Evolutionary conservation across 352 stramenopile species (phyloP).

Genomic region (Globisporangium middletonii): DNA sequence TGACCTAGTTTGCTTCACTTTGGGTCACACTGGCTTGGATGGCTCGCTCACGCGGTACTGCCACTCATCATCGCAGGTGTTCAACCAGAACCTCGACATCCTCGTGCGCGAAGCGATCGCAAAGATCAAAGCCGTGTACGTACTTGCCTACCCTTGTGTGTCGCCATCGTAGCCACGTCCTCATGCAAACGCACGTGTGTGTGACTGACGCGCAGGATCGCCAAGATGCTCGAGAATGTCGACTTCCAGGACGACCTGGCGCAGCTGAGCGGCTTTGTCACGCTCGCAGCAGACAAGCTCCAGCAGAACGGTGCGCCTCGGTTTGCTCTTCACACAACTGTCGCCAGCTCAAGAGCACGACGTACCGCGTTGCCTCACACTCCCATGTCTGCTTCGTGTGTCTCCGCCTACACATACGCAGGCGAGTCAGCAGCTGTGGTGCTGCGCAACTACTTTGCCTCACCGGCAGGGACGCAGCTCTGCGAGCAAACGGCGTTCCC

Average conservation of each 20-base stretch:
- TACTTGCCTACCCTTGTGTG: too few relatives aligned
- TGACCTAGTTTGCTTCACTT: neutral
- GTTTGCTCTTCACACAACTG: neutral
- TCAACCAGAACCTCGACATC: conserved; percentile 49
- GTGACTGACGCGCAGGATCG: conserved; percentile 24
- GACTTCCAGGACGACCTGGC: conserved; percentile 30
- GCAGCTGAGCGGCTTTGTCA: conserved; percentile 37
- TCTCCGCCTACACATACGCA: conserved; percentile 5
- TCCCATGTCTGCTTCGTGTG: neutral
- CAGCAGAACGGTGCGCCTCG: conserved; percentile 37
- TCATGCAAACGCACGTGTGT: neutral
- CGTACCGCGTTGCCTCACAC: neutral
- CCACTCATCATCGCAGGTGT: conserved; percentile 18
- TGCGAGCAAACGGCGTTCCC: conserved; percentile 69
- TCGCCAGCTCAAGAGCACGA: too few relatives aligned
- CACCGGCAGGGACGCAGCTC: conserved; percentile 26
- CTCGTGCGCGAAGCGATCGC: conserved; percentile 40
- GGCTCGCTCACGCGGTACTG: neutral
- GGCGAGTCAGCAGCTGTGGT: conserved; percentile 28
- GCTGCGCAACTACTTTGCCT: conserved; percentile 51
- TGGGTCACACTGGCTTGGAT: neutral
- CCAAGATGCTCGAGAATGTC: conserved; percentile 31
- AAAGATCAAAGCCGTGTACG: conserved; percentile 51
- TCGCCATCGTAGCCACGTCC: too few relatives aligned
- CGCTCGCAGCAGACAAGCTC: conserved; percentile 33